Conservation (phyloP, 352 stramenopile genomes). For the Phytophthora capsici region DNA sequence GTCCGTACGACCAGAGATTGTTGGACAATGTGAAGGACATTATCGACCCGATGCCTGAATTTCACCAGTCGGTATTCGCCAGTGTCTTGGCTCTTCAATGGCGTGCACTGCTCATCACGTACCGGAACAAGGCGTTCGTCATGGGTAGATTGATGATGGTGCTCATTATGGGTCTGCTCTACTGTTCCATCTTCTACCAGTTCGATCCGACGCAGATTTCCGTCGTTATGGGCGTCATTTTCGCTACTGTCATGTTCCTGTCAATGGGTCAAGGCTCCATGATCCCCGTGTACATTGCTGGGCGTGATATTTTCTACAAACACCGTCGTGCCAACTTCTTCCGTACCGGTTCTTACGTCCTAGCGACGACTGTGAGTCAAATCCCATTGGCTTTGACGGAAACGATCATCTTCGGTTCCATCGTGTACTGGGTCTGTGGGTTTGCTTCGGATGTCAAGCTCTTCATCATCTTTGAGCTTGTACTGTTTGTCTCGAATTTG, state of each 20-base stretch:
- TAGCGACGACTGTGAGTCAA: conserved; percentile 16
- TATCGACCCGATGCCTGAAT: conserved; percentile 36
- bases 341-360: conserved; percentile 13
- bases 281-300: conserved; percentile 20
- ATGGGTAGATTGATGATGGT: conserved; percentile 47
- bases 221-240: conserved; percentile 16
- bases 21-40: conserved; percentile 28
- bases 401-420: conserved; percentile 18
- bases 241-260: conserved; percentile 20
- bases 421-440: conserved; percentile 16
- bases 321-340: conserved; percentile 15
- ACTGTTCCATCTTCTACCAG: conserved; percentile 27
- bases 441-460: conserved; percentile 13
- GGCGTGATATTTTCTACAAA: conserved; percentile 20
- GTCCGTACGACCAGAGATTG: conserved; percentile 20
- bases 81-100: conserved; percentile 34
- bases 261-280: conserved; percentile 13
- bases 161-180: conserved; percentile 48
- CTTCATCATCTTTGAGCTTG: conserved; percentile 16
- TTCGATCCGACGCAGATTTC: conserved; percentile 20
- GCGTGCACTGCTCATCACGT: conserved; percentile 66
- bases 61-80: conserved; percentile 34
- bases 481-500: conserved; percentile 15
- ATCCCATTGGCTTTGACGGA: conserved; percentile 15
- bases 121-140: conserved; percentile 48